phyloP scores from a whole-genome alignment of 83 land plant genomes.

The Picea mariana region DNA sequence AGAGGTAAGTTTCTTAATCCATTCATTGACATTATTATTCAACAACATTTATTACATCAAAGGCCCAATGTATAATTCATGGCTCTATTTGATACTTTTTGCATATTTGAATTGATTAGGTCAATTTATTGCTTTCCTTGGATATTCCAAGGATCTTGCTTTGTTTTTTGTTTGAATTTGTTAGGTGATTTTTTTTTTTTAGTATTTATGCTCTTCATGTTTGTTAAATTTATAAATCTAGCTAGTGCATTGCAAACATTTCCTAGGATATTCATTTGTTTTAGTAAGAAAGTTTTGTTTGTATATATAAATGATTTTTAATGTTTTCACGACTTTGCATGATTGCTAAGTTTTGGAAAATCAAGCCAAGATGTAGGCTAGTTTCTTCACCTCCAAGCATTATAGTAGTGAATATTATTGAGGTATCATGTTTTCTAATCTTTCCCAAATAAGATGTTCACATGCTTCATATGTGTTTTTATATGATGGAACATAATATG shows the following conservation, averaged over 20 bases:
- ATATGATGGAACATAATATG: too few species aligned
- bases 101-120: not conserved
- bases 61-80: not conserved
- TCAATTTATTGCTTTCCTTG: not conserved
- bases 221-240: not conserved
- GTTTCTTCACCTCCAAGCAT: not conserved
- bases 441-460: too few species aligned
- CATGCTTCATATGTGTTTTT: too few species aligned
- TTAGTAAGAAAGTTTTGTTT: too few species aligned
- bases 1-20: slow-evolving; percentile 52
- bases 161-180: not conserved
- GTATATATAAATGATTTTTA: too few species aligned
- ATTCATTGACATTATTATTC: not conserved
- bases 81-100: not conserved
- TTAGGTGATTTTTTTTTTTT: not conserved
- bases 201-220: not conserved
- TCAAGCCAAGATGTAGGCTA: not conserved
- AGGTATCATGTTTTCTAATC: too few species aligned
- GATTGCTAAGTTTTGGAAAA: not conserved
- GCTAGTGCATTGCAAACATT: not conserved
- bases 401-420: not conserved
- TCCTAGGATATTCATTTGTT: not conserved
- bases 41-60: not conserved
- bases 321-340: too few species aligned
- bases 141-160: not conserved